Base-by-base conservation (phyloP, 139 green algal genomes). In the Pedinophyceae sp. region DNA sequence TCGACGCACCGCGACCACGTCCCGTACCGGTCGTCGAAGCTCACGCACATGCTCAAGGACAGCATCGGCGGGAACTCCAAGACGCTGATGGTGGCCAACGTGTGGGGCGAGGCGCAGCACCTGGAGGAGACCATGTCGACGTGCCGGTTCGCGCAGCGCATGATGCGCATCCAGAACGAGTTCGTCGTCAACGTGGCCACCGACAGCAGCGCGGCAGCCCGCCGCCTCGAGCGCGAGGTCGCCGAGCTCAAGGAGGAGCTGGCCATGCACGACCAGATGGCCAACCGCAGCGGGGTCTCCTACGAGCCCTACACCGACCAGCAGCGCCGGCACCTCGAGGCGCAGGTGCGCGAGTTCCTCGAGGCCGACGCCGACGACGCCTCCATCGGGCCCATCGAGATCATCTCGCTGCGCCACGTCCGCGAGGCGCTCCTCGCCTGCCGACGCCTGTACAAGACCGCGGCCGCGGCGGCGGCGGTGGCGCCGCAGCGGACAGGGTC, bases 1-100 rank as follows among this genome's bases (percentile, higher is more conserved):
- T 64, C 75, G 26, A 71, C 68, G 28, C 53, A 53, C 23, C 51
- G 67, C 41, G 55, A 64, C 49, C 66, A 74, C 54, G 47, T 74
- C 20, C 58, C 54, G 20, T 74, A 74, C 54, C 27, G 77, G 34
- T 75, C 65, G 20, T 75, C 58, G 51, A 75, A 75, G 55, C 73
- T 87, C 19, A 87, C 78, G 26, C 75, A 81, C 47, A 71, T 87
- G 10, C 71, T 87, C 22, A 78, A 77, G 27, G 56, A 62, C 38
- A 55, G 41, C 23, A 5, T 62, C 19, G 34, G 34, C 10, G 34
- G 34, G 34, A 43, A 43, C 34, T 43, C 34, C 34, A 43, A 43
- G 34, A 43, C 34, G 34, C 34, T 43, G 34, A 62, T 87, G 51
- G 55, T 87, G 2, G 78, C 78, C 57, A 84, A 79, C 39, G 55